These are phyloP conservation scores for Cercospora sesami DNA, from an alignment of 2,329 filamentous ascomycete genomes.

Conservation along the genomic window DNA sequence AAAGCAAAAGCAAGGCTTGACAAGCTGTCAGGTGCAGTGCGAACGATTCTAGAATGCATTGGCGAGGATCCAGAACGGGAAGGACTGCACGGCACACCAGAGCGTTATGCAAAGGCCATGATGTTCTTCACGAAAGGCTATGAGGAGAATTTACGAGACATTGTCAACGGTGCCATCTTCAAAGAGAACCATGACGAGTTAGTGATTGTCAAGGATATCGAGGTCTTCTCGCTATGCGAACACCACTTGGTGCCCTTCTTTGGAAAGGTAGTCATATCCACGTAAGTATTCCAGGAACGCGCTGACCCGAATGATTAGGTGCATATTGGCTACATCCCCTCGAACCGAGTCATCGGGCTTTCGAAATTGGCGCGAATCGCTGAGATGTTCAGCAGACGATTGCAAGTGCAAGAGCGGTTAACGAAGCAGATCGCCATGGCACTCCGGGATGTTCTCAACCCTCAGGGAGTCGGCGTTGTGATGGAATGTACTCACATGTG, in stretches of 20 bases:
- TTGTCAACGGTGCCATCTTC: slow-evolving; percentile 93
- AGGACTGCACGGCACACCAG: slow-evolving; percentile 66
- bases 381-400: slow-evolving; percentile 89
- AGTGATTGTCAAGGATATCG: slow-evolving; percentile 97
- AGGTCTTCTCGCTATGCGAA: slow-evolving; percentile 91
- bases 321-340: slow-evolving; percentile 98
- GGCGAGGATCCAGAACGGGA: slow-evolving; percentile 66
- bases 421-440: slow-evolving; percentile 96
- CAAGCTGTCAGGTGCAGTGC: slow-evolving; percentile 63
- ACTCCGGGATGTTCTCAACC: slow-evolving; percentile 87
- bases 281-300: not conserved
- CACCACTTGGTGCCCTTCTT: slow-evolving; percentile 96
- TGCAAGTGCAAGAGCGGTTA: slow-evolving; percentile 94
- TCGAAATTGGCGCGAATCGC: slow-evolving; percentile 95
- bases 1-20: slow-evolving; percentile 58
- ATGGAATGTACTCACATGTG: slow-evolving; percentile 97
- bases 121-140: slow-evolving; percentile 96
- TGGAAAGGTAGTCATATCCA: slow-evolving; percentile 67
- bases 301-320: slow-evolving; percentile 60
- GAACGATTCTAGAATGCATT: slow-evolving; percentile 65
- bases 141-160: slow-evolving; percentile 86
- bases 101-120: slow-evolving; percentile 91
- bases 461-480: slow-evolving; percentile 92
- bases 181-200: slow-evolving; percentile 96
- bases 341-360: slow-evolving; percentile 85